Base-by-base conservation (phyloP, 2,329 filamentous ascomycete genomes). In the Stagonosporopsis tanaceti region DNA sequence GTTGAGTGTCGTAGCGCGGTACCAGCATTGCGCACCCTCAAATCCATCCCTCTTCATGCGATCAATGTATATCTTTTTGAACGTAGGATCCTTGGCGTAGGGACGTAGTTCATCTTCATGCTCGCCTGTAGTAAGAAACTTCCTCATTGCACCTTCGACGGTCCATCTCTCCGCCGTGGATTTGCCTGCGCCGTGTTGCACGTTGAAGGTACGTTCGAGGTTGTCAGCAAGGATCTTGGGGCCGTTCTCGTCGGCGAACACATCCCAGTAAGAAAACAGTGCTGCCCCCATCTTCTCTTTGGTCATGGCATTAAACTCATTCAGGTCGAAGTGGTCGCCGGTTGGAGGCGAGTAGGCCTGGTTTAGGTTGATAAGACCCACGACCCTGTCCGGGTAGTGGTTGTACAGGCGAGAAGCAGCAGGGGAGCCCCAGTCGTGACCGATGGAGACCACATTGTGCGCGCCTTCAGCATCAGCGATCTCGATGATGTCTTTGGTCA, bases 351-450 rank as follows among this genome's bases (percentile, higher is more conserved):
- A 54, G 66, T 84, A 84, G 9, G 76, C 59, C 4, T 80, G 72
- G 53, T 78, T 81, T 17, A 83, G 53, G 57, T 81, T 70, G 6
- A 77, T 65, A 1, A 83, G 62, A n/a, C 77, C 80, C 4, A 65
- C 45, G 6, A 81, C 76, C 12, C 79, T 74, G 2, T 77, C 66
- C 0, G 76, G 78, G 50, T 79, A 65, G 59, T 76, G 78, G 45
- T 79, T 73, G 61, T 78, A 81, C 14, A 82, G 57, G 14, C 80
- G 74, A 50, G 78, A 74, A 0, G 77, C 75, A 11, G 79, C 58
- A 7, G 52, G 58, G 15, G 76, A 76, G 37, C 82, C 82, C 81
- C 81, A 84, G 64, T 84, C 82, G 59, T 84, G 82, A 40, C 81
- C 82, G 30, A 83, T 70, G 3, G 78, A 73, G 51, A 83, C 72